Percentiles rank a stretch among this genome's conserved stretches.
These are phyloP conservation scores for Xylariales sp. DNA, from an alignment of 2,329 filamentous ascomycete species.

Conservation along the genomic window DNA sequence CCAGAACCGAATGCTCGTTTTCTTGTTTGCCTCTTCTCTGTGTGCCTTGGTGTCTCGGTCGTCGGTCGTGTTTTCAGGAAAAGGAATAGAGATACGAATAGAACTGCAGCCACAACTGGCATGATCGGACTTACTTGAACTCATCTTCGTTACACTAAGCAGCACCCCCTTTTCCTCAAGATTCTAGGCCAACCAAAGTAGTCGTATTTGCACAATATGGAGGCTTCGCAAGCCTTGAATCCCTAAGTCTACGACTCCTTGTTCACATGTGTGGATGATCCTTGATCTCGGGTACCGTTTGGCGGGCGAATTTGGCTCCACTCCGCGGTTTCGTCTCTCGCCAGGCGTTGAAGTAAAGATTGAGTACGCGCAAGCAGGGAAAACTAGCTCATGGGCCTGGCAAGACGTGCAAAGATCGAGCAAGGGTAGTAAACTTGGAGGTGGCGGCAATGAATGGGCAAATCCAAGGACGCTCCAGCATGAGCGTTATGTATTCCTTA, in stretches of 20 bases:
- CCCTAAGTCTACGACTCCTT: slow-evolving; percentile 1
- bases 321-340: background rate
- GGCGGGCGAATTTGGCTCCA: background rate
- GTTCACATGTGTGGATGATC: background rate
- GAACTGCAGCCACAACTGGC: slow-evolving; percentile 10
- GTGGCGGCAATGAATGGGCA: no score
- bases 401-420: no score
- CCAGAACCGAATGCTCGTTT: background rate
- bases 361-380: background rate
- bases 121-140: slow-evolving; percentile 15
- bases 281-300: background rate
- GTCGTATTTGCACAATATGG: slow-evolving; percentile 1
- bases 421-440: no score
- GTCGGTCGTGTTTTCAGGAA: background rate
- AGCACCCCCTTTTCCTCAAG: slow-evolving; percentile 1
- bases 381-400: background rate
- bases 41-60: background rate
- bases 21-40: slow-evolving; percentile 1
- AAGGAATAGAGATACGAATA: slow-evolving; percentile 10
- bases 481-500: no score
- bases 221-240: slow-evolving; percentile 5
- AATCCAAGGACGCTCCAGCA: no score
- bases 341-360: background rate
- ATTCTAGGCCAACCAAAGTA: background rate
- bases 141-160: slow-evolving; percentile 11